These are phyloP conservation scores for Eimeria maxima DNA, from an alignment of 169 alveolate genomes.

Conservation along the genomic window DNA sequence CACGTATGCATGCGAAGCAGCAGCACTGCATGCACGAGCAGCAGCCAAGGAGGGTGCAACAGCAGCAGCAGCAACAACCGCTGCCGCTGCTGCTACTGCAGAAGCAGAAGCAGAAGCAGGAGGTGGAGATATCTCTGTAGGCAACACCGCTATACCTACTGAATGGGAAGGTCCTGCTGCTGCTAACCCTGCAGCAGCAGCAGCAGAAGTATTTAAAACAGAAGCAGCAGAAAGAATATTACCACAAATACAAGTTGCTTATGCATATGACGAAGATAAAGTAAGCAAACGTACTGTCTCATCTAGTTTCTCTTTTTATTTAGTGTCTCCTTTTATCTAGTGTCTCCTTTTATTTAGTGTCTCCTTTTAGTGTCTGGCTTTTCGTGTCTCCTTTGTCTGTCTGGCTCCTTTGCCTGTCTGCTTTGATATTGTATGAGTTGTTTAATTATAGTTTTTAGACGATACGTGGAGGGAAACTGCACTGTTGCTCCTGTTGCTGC, in stretches of 20 bases:
- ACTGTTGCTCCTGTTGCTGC: background rate
- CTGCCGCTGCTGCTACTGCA: conserved; percentile 40
- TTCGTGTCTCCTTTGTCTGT: background rate
- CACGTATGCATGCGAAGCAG: conserved; percentile 71
- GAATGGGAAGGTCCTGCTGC: conserved; percentile 81
- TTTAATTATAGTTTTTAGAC: background rate
- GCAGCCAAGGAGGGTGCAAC: conserved; percentile 34
- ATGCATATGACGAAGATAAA: conserved; percentile 77
- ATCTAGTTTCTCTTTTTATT: background rate
- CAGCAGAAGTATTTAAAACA: conserved; percentile 58
- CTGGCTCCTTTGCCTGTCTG: background rate
- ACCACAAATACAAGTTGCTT: conserved; percentile 67
- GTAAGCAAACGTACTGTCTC: background rate
- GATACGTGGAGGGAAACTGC: background rate
- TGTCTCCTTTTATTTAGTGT: background rate
- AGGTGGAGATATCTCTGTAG: background rate
- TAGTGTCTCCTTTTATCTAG: no score
- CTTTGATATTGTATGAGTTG: background rate
- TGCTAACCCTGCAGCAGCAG: conserved; percentile 63
- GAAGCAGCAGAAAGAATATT: conserved; percentile 76
- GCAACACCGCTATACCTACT: conserved; percentile 33
- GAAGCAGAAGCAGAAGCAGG: conserved; percentile 36
- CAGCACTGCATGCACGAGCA: background rate
- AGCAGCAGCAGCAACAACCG: conserved; percentile 59
- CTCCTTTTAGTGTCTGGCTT: background rate